Conservation (phyloP, 148 eudicot species). For the Vaccinium macrocarpon region DNA sequence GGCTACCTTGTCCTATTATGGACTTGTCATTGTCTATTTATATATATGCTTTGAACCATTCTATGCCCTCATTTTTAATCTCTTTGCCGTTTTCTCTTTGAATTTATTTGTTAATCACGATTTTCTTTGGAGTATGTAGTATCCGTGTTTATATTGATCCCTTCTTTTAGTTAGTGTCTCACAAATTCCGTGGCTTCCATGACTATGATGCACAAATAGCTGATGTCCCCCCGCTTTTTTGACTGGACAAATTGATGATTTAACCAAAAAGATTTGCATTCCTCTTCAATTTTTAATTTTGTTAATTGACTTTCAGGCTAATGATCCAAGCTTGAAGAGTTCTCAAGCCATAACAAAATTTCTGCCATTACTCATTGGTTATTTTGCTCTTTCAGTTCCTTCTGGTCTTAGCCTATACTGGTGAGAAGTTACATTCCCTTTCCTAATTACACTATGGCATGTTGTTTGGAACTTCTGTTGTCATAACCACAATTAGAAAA, state of each 20-base stretch:
- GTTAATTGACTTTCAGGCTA: conserved; percentile 29
- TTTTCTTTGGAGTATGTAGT: background rate
- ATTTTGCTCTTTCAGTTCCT: conserved; percentile 94
- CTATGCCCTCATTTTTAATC: background rate
- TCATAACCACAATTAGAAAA: background rate
- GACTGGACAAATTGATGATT: background rate
- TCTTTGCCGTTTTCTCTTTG: background rate
- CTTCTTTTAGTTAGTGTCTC: background rate
- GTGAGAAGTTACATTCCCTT: conserved; percentile 34
- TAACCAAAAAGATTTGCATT: background rate
- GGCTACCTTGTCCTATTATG: background rate
- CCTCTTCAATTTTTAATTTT: background rate
- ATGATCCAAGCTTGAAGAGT: conserved; percentile 81
- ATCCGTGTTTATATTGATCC: background rate
- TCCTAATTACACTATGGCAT: background rate
- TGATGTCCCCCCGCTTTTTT: too few relatives aligned
- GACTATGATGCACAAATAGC: background rate
- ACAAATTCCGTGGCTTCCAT: background rate
- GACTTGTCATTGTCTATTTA: background rate
- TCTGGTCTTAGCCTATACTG: conserved; percentile 95
- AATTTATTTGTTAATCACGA: background rate
- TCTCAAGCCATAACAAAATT: conserved; percentile 79
- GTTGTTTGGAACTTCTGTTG: conserved; percentile 4
- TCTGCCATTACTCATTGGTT: conserved; percentile 88
- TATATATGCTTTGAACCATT: background rate